Evolutionary conservation across 176 grass and related monocot genomes (phyloP).

Genomic region (Oryza rufipogon): DNA sequence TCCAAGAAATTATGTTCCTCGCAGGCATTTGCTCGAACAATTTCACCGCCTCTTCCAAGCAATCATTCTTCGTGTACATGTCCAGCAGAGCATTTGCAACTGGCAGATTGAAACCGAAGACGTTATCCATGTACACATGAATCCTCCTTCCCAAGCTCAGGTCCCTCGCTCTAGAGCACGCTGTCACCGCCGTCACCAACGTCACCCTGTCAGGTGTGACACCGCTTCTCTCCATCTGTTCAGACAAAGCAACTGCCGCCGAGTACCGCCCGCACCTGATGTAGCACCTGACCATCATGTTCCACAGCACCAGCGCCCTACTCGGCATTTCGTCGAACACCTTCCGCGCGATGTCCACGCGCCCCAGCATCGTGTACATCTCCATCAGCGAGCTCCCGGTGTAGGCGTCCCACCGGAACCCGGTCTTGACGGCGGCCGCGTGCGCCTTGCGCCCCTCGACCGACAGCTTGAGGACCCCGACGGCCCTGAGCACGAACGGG

Average conservation of each 20-base stretch:
- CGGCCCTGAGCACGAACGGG: conserved; percentile 62
- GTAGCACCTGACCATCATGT: conserved; percentile 62
- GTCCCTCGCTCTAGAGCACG: conserved; percentile 50
- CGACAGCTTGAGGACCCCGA: conserved; percentile 50
- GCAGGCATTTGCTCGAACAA: conserved; percentile 54
- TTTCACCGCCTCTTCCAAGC: conserved; percentile 46
- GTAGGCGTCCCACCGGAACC: conserved; percentile 56
- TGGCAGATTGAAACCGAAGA: conserved; percentile 51
- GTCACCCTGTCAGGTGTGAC: conserved; percentile 47
- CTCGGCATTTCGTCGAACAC: conserved; percentile 69
- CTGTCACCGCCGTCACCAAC: conserved; percentile 46
- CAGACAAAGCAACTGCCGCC: conserved; percentile 38
- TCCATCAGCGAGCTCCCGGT: conserved; percentile 61
- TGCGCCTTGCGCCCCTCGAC: conserved; percentile 55
- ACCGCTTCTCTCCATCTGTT: conserved; percentile 48
- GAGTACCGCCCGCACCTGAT: conserved; percentile 45
- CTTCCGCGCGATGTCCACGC: conserved; percentile 21
- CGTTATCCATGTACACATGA: conserved; percentile 49
- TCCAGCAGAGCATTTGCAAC: conserved; percentile 66
- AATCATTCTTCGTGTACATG: conserved; percentile 64
- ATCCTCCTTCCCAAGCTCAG: conserved; percentile 63
- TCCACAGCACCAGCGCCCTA: conserved; percentile 50
- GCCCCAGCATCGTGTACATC: conserved; percentile 52
- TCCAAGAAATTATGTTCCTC: conserved; percentile 69
- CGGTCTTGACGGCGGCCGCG: conserved; percentile 45